Evolutionary conservation across 495 filamentous ascomycete genomes (phyloP).

Genomic region (Aspergillus panamensis): DNA sequence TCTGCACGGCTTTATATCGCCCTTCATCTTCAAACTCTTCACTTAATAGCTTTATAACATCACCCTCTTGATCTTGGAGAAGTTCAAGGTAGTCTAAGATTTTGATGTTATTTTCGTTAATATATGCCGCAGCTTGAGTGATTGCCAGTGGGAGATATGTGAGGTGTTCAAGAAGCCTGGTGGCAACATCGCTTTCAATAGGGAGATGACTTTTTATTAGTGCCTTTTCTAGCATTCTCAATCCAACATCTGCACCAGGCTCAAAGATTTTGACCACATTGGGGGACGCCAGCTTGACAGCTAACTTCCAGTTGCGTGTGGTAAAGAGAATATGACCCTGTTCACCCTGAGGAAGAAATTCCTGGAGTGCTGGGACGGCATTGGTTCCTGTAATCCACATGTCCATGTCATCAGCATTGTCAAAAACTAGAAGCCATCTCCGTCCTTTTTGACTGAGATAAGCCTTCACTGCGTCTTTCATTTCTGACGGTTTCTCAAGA

Average conservation of each 20-base stretch:
- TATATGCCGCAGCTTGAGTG: constrained; percentile 38
- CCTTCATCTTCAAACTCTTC: constrained; percentile 45
- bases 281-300: background rate
- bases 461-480: background rate
- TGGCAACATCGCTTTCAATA: constrained; percentile 19
- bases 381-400: background rate
- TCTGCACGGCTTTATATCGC: constrained; percentile 37
- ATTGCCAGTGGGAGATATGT: constrained; percentile 44
- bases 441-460: background rate
- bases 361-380: background rate
- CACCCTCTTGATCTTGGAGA: constrained; percentile 38
- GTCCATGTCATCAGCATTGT: background rate
- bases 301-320: background rate
- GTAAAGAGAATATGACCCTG: background rate
- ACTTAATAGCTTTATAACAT: constrained; percentile 41
- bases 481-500: background rate
- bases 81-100: constrained; percentile 43
- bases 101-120: constrained; percentile 11
- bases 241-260: background rate
- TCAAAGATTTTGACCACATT: background rate
- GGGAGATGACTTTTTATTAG: background rate
- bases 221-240: background rate
- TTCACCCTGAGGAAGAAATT: no score
- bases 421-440: background rate
- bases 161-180: constrained; percentile 27